Conservation (phyloP, 2,329 filamentous ascomycete genomes). For the Coniochaeta sp. region DNA sequence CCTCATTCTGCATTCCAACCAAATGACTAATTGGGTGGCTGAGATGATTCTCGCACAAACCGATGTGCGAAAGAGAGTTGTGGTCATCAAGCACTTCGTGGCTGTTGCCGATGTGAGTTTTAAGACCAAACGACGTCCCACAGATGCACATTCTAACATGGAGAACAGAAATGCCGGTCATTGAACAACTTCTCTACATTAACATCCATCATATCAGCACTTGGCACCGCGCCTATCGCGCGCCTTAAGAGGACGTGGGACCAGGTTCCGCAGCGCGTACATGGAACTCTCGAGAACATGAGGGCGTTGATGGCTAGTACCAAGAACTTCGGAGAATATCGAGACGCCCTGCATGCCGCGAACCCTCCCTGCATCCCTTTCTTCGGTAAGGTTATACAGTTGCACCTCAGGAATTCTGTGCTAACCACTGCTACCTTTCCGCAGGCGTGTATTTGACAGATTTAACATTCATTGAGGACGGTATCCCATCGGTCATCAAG, state of each 20-base stretch:
- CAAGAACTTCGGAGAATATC: conserved; percentile 96
- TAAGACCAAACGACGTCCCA: not conserved
- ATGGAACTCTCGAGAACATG: conserved; percentile 78
- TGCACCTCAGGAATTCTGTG: conserved; percentile 4
- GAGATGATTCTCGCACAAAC: conserved; percentile 96
- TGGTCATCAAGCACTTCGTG: conserved; percentile 98
- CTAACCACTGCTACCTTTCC: conserved; percentile 1
- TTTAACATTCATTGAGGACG: conserved; percentile 96
- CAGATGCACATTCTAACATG: not conserved
- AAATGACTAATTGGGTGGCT: conserved; percentile 98
- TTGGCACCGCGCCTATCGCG: conserved; percentile 91
- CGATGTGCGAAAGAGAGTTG: conserved; percentile 91
- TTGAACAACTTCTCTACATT: conserved; percentile 97
- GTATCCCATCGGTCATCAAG: conserved; percentile 92
- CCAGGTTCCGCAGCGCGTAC: conserved; percentile 80
- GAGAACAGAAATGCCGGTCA: conserved; percentile 74
- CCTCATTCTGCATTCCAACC: conserved; percentile 94
- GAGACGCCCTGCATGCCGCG: conserved; percentile 83
- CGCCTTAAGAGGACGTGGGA: conserved; percentile 91
- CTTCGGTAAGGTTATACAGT: conserved; percentile 55
- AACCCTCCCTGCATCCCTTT: conserved; percentile 98
- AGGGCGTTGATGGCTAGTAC: conserved; percentile 92
- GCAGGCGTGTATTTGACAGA: conserved; percentile 92
- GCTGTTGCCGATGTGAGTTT: conserved; percentile 79
- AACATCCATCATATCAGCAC: conserved; percentile 93